A percentile compares a stretch with the other conserved stretches of the same genome.
Evolutionary conservation across 2,329 filamentous ascomycete genomes (phyloP).

Genomic region (Phialocephala subalpina): DNA sequence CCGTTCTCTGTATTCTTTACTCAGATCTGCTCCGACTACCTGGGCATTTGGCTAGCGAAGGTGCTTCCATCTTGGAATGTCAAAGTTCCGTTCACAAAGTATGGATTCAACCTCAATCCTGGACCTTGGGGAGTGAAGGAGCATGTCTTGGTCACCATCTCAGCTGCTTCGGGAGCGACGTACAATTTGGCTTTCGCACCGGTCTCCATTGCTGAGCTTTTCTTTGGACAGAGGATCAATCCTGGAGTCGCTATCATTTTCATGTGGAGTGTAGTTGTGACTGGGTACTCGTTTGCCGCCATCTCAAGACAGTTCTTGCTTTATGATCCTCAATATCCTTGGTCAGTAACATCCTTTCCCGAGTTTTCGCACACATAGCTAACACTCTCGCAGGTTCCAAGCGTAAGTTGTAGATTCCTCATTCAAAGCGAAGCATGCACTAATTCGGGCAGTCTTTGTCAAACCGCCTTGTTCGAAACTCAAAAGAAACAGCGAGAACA

Average conservation of each 20-base stretch:
- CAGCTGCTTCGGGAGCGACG: slow-evolving; percentile 59
- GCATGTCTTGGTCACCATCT: slow-evolving; percentile 48
- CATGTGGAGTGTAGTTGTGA: slow-evolving; percentile 66
- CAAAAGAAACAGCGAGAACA: slow-evolving; percentile 59
- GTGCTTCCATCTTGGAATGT: slow-evolving; percentile 55
- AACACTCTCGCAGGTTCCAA: slow-evolving; percentile 50
- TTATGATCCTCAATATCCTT: slow-evolving; percentile 64
- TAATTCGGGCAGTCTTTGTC: slow-evolving; percentile 46
- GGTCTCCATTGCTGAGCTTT: slow-evolving; percentile 63
- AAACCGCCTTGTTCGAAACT: slow-evolving; percentile 66
- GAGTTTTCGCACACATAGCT: not conserved
- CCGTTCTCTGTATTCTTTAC: slow-evolving; percentile 21
- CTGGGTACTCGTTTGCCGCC: slow-evolving; percentile 65
- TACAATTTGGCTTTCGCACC: slow-evolving; percentile 59
- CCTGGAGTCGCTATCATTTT: slow-evolving; percentile 64
- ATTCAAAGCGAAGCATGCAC: not conserved
- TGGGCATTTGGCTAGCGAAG: slow-evolving; percentile 52
- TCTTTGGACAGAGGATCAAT: slow-evolving; percentile 60
- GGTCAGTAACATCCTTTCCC: slow-evolving; percentile 52
- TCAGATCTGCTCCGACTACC: slow-evolving; percentile 49
- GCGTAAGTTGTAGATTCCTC: slow-evolving; percentile 43
- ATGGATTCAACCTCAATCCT: slow-evolving; percentile 49
- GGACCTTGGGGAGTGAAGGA: slow-evolving; percentile 41
- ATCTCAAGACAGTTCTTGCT: slow-evolving; percentile 63
- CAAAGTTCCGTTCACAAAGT: slow-evolving; percentile 49